Evolutionary conservation across 148 eudicot species (phyloP), one percentile per base, ranked within the genome.

Genomic region (Cornus suecica): DNA sequence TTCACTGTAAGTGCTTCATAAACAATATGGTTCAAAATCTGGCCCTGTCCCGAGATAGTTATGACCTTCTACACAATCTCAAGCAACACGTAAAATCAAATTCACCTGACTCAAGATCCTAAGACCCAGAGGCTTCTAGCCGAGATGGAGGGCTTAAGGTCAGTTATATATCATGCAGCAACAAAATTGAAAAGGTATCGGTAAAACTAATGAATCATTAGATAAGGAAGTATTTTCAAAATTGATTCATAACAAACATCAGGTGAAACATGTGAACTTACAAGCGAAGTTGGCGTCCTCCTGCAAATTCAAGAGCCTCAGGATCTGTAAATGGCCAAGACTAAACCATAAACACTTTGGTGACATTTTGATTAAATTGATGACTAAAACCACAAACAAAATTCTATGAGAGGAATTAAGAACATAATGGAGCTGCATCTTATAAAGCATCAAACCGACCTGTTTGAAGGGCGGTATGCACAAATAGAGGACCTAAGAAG

Each of bases 381-480:
- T 74, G 54, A 34, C 8, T n/a, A 25, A 74, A 58, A 64, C 26
- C 27, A 74, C 37, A 41, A n/a, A 8, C 2, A 73, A 37, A 61
- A 62, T 61, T 15, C 48, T 22, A 16, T 37, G 76, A 18, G 58
- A 64, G 65, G 24, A 58, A 30, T 71, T 42, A 52, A 37, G 61
- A 69, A 26, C 27, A n/a, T 3, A 8, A 65, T 58, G 23, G 11
- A 8, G 20, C 51, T 29, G 54, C 34, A 30, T 22, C 63, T 32
- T 16, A 18, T 30, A 56, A 41, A 37, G 62, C 74, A 23, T 1
- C 48, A 70, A 60, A 48, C 32, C 69, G 73, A 95, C 99, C 99
- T 90, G 99, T 93, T 85, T 95, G 98, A 77, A 95, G 98, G 83
- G 99, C 98, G 54, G 97, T 91, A 83, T 95, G 98, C 79, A 95